A percentile compares a stretch with the other conserved stretches of the same genome.
phyloP scores from a whole-genome alignment of 2,329 filamentous ascomycete species.

The Exophiala spinifera region DNA sequence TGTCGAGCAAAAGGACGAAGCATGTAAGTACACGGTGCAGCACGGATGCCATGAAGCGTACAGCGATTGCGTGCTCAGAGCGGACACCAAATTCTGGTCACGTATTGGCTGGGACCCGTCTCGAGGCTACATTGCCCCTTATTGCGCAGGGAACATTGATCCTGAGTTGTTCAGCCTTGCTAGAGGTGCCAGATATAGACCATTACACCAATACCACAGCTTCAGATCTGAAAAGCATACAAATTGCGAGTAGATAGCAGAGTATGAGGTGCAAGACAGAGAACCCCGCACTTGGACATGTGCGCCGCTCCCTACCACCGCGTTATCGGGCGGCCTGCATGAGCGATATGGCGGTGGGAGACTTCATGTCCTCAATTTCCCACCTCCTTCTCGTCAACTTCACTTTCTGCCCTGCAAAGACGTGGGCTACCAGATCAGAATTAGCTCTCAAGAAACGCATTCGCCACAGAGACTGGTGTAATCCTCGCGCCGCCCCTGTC shows the following conservation, averaged over 20 bases:
- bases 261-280: neutral
- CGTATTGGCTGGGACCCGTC: conserved; percentile 2
- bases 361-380: neutral
- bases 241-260: neutral
- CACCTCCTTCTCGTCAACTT: neutral
- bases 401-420: neutral
- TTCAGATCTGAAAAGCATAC: neutral
- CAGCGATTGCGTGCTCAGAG: conserved; percentile 7
- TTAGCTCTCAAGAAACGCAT: too few relatives aligned
- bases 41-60: neutral
- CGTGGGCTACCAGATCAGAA: too few relatives aligned
- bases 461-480: too few relatives aligned
- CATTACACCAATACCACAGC: neutral
- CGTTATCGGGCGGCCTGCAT: neutral
- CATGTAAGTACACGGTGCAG: neutral
- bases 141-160: conserved; percentile 5
- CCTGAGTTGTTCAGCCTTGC: conserved; percentile 21
- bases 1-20: neutral
- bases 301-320: neutral
- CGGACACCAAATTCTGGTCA: conserved; percentile 1
- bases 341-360: conserved; percentile 9
- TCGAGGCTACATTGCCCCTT: neutral
- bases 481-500: too few relatives aligned
- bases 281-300: conserved; percentile 7
- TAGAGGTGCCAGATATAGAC: neutral